A percentile compares a stretch with the other conserved stretches of the same genome.
Conservation (phyloP, 2,329 filamentous ascomycete genomes). For the Nemania diffusa region DNA sequence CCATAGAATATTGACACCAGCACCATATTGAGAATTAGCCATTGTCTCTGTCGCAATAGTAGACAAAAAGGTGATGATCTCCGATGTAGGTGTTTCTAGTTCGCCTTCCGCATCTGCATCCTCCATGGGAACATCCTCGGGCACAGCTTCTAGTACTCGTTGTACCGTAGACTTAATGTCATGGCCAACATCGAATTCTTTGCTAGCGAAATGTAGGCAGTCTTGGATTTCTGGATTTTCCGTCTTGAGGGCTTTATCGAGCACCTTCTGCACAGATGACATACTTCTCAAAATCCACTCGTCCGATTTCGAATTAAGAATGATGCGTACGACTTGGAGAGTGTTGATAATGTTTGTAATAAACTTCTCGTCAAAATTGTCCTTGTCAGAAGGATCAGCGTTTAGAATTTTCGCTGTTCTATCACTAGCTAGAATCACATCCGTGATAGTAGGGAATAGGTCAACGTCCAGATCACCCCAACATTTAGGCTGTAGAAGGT, state of each 20-base stretch:
- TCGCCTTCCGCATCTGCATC: constrained; percentile 87
- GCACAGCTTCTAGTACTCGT: constrained; percentile 87
- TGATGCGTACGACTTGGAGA: constrained; percentile 88
- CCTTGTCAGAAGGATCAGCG: constrained; percentile 70
- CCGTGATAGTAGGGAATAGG: constrained; percentile 88
- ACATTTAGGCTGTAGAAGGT: constrained; percentile 84
- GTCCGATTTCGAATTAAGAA: constrained; percentile 86
- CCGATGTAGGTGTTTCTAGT: constrained; percentile 81
- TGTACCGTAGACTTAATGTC: constrained; percentile 80
- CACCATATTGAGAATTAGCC: constrained; percentile 81
- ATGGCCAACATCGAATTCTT: constrained; percentile 74
- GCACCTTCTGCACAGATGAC: constrained; percentile 80
- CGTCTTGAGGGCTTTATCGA: constrained; percentile 88
- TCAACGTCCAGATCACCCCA: constrained; percentile 95
- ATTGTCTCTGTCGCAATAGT: constrained; percentile 89
- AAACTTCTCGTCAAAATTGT: constrained; percentile 84
- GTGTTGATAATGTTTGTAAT: constrained; percentile 92
- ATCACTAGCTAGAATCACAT: constrained; percentile 84
- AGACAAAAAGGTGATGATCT: constrained; percentile 86
- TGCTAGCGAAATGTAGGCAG: constrained; percentile 80
- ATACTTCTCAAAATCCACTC: constrained; percentile 90
- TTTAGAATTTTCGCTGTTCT: constrained; percentile 72
- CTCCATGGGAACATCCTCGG: constrained; percentile 78
- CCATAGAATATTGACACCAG: constrained; percentile 93
- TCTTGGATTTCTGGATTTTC: constrained; percentile 95